Percentiles rank a stretch among this genome's conserved stretches.
phyloP scores from a whole-genome alignment of 805 yeast genomes.

The Yamadazyma takamatsuzukensis region DNA sequence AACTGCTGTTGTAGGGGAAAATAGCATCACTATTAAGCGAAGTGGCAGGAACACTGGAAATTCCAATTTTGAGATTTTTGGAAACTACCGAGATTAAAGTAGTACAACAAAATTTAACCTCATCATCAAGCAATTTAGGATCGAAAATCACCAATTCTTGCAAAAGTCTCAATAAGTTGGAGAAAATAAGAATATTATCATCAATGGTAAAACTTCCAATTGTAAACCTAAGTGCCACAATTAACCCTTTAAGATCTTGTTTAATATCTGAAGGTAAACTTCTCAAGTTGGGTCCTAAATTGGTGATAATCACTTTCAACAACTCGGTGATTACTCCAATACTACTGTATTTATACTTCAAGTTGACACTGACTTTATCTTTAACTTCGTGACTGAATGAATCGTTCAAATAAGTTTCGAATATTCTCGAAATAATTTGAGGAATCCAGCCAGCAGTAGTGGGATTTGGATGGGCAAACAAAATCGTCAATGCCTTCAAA shows the following conservation, averaged over 20 bases:
- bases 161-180: constrained; percentile 22
- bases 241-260: constrained; percentile 21
- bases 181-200: constrained; percentile 24
- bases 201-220: constrained; percentile 26
- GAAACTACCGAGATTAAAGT: constrained; percentile 26
- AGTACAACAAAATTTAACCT: constrained; percentile 25
- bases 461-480: constrained; percentile 51
- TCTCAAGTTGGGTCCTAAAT: constrained; percentile 36
- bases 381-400: constrained; percentile 33
- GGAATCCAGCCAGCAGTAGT: constrained; percentile 40
- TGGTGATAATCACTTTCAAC: constrained; percentile 28
- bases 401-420: constrained; percentile 33
- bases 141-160: constrained; percentile 40
- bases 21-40: constrained; percentile 38
- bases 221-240: constrained; percentile 26
- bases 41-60: constrained; percentile 30
- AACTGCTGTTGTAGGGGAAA: constrained; percentile 44
- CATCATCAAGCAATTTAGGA: constrained; percentile 29
- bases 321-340: constrained; percentile 20
- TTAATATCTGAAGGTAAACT: constrained; percentile 18
- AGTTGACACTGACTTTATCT: constrained; percentile 29
- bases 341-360: constrained; percentile 31
- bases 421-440: constrained; percentile 29
- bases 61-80: constrained; percentile 34
- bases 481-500: constrained; percentile 51